These are phyloP conservation scores for Escovopsis sp. DNA, from an alignment of 2,329 filamentous ascomycete species.

Conservation along the genomic window DNA sequence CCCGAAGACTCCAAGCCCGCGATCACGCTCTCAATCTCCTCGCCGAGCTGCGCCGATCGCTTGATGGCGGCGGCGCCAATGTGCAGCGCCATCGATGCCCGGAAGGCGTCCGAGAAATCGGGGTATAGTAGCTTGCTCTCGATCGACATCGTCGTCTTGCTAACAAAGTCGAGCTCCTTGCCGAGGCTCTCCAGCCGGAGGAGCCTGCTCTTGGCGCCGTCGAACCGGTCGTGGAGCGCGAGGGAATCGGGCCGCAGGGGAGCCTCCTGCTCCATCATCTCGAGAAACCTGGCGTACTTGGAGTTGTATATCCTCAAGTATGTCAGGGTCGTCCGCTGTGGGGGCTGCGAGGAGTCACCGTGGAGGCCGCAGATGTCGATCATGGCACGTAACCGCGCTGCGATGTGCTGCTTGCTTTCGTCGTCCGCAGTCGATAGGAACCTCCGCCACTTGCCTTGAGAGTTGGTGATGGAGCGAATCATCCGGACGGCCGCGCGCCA, in stretches of 20 bases:
- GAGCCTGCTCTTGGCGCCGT: constrained; percentile 12
- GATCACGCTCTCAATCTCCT: constrained; percentile 8
- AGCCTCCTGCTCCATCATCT: constrained; percentile 8
- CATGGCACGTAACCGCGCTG: constrained; percentile 19
- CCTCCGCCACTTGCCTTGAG: constrained; percentile 12
- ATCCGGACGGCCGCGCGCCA: constrained; percentile 20
- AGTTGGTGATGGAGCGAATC: constrained; percentile 15
- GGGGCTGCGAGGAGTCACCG: background rate
- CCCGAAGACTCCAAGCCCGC: background rate
- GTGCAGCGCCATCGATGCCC: constrained; percentile 16
- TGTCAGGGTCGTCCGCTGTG: constrained; percentile 6
- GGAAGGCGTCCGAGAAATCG: constrained; percentile 14
- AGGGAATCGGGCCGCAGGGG: constrained; percentile 3
- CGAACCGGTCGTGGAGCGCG: background rate
- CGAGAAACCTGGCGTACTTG: constrained; percentile 12
- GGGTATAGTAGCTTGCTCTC: constrained; percentile 22
- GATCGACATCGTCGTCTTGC: constrained; percentile 16
- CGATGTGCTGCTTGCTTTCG: constrained; percentile 12
- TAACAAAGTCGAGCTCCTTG: constrained; percentile 17
- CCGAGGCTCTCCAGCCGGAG: constrained; percentile 21
- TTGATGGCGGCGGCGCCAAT: constrained; percentile 12
- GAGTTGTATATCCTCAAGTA: constrained; percentile 14
- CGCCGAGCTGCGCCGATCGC: constrained; percentile 10
- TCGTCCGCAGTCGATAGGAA: constrained; percentile 12
- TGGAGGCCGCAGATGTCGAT: constrained; percentile 23